These are phyloP conservation scores for Quercus suber DNA, from an alignment of 306 rosid species.

Conservation along the genomic window DNA sequence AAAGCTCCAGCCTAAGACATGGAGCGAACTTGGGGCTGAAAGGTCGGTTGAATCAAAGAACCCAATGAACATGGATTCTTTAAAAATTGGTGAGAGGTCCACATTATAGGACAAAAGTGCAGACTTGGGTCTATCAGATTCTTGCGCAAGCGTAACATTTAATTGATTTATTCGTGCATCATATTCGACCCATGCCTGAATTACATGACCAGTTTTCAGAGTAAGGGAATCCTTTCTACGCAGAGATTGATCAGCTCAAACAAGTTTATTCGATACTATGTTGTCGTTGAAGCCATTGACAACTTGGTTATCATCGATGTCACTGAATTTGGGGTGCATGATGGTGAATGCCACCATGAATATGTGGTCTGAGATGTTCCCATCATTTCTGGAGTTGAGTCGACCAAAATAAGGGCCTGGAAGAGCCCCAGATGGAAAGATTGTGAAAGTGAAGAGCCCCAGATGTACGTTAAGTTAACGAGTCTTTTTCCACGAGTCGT, in stretches of 20 bases:
- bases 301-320: constrained; percentile 57
- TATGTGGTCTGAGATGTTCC: constrained; percentile 50
- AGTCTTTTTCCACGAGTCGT: too few species aligned
- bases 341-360: constrained; percentile 58
- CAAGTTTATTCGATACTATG: constrained; percentile 43
- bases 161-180: constrained; percentile 26
- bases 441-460: too few species aligned
- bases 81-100: constrained; percentile 44
- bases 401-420: constrained; percentile 54
- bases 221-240: constrained; percentile 18
- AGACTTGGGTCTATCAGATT: constrained; percentile 38
- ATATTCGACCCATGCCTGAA: constrained; percentile 56
- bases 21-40: constrained; percentile 40
- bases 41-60: constrained; percentile 54
- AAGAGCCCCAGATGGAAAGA: constrained; percentile 12
- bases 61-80: constrained; percentile 55
- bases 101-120: constrained; percentile 39
- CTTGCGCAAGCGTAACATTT: constrained; percentile 41
- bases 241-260: constrained; percentile 17
- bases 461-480: too few species aligned
- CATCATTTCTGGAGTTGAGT: constrained; percentile 39
- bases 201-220: constrained; percentile 41
- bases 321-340: constrained; percentile 42
- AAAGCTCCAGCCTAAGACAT: constrained; percentile 60
- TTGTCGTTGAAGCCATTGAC: constrained; percentile 41